Evolutionary conservation across 495 filamentous ascomycete species (phyloP).

Genomic region (Lasiosphaeria miniovina): DNA sequence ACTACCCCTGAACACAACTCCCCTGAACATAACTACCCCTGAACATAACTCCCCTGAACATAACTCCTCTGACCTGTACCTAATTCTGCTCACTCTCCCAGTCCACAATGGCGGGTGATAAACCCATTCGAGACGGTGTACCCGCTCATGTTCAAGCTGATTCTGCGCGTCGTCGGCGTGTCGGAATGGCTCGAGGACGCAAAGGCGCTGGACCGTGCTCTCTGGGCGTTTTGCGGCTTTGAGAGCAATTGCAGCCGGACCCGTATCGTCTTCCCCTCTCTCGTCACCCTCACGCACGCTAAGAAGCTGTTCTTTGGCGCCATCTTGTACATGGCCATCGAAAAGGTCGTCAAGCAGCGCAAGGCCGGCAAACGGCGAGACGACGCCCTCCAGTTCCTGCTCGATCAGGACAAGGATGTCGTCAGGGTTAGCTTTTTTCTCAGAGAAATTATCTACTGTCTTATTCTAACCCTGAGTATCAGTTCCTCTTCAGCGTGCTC

Average conservation of each 20-base stretch:
- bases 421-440: conserved; percentile 10
- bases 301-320: conserved; percentile 33
- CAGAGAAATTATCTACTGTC: background rate
- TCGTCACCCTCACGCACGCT: conserved; percentile 29
- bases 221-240: conserved; percentile 36
- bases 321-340: conserved; percentile 40
- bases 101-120: conserved; percentile 27
- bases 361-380: conserved; percentile 35
- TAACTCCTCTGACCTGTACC: conserved; percentile 23
- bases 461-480: background rate
- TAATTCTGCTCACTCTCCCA: conserved; percentile 21
- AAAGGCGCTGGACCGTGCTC: conserved; percentile 28
- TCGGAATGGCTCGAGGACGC: conserved; percentile 43
- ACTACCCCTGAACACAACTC: no score
- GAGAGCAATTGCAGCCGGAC: conserved; percentile 28
- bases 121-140: conserved; percentile 44
- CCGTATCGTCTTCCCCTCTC: conserved; percentile 45
- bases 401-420: conserved; percentile 38
- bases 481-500: conserved; percentile 41
- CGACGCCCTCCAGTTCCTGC: conserved; percentile 45
- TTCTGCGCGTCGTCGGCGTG: conserved; percentile 38
- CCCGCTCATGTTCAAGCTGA: conserved; percentile 39
- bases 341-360: conserved; percentile 37
- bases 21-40: no score
- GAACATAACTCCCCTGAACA: no score